Evolutionary conservation across 2,329 filamentous ascomycete genomes (phyloP).

Genomic region (Xylariaceae sp.): DNA sequence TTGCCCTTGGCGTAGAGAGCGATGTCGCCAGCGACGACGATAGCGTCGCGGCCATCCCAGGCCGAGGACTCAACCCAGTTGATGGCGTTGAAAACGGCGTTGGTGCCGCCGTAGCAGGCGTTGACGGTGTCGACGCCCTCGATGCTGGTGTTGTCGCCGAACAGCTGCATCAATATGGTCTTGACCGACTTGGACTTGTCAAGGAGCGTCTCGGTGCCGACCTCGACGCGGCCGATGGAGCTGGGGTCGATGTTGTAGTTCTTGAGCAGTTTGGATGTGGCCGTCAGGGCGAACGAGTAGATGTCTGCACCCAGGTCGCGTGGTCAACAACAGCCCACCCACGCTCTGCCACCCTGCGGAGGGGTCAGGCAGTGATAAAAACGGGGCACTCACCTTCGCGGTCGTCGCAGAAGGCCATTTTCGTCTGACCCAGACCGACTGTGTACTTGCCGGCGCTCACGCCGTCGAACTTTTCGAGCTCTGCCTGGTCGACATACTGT

Average conservation of each 20-base stretch:
- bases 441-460: slow-evolving; percentile 81
- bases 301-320: slow-evolving; percentile 57
- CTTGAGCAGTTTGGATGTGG: slow-evolving; percentile 69
- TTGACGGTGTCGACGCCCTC: slow-evolving; percentile 82
- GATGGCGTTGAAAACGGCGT: slow-evolving; percentile 75
- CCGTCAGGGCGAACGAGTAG: slow-evolving; percentile 80
- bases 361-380: not conserved
- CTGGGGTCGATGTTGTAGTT: slow-evolving; percentile 81
- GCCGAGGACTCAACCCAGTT: slow-evolving; percentile 86
- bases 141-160: slow-evolving; percentile 77
- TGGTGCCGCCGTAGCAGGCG: slow-evolving; percentile 83
- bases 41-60: slow-evolving; percentile 79
- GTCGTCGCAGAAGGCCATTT: slow-evolving; percentile 90
- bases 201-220: slow-evolving; percentile 79
- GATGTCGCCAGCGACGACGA: slow-evolving; percentile 79
- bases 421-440: slow-evolving; percentile 85
- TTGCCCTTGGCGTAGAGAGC: slow-evolving; percentile 81
- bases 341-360: not conserved
- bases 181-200: slow-evolving; percentile 93
- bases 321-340: slow-evolving; percentile 2
- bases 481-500: slow-evolving; percentile 78
- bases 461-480: slow-evolving; percentile 84
- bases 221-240: slow-evolving; percentile 75
- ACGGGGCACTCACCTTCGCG: slow-evolving; percentile 64
- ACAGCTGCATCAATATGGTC: slow-evolving; percentile 82